Percentiles rank a stretch among this genome's conserved stretches.
Evolutionary conservation across 176 grass and related monocot genomes (phyloP).

Genomic region (Raddia guianensis): DNA sequence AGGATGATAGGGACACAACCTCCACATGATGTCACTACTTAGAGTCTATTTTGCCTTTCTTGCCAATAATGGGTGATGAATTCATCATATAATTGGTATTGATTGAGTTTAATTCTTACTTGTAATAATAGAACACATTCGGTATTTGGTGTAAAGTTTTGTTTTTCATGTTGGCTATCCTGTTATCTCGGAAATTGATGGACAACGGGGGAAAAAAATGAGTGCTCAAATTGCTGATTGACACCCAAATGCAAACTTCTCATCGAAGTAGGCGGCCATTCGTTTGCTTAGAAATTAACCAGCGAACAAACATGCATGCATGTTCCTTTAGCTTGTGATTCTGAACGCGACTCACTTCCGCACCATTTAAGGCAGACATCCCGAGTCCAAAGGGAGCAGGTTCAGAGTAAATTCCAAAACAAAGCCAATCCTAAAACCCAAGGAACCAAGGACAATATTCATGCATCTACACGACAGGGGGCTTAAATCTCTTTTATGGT

Average conservation of each 20-base stretch:
- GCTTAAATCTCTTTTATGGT: neutral
- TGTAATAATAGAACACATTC: too few relatives aligned
- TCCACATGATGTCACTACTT: too few relatives aligned
- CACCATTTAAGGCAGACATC: conserved; percentile 33
- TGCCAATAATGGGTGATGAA: too few relatives aligned
- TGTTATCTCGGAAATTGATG: neutral
- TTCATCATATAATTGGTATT: too few relatives aligned
- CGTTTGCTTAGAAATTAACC: neutral
- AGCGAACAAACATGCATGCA: neutral
- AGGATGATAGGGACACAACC: too few relatives aligned
- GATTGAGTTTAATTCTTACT: too few relatives aligned
- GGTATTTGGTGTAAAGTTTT: too few relatives aligned
- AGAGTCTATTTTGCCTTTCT: too few relatives aligned
- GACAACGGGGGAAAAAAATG: neutral
- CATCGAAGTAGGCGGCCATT: neutral
- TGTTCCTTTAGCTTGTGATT: neutral
- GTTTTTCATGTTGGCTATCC: too few relatives aligned
- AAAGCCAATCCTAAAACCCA: conserved; percentile 11
- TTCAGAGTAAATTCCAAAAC: neutral
- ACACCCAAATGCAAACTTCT: neutral
- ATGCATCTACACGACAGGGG: neutral
- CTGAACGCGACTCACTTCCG: neutral
- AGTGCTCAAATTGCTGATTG: neutral
- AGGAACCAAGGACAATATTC: conserved; percentile 7
- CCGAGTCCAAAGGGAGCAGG: conserved; percentile 32